Evolutionary conservation across 2,329 filamentous ascomycete genomes (phyloP), one percentile per base, ranked within the genome.

Genomic region (Blastomyces percursus): DNA sequence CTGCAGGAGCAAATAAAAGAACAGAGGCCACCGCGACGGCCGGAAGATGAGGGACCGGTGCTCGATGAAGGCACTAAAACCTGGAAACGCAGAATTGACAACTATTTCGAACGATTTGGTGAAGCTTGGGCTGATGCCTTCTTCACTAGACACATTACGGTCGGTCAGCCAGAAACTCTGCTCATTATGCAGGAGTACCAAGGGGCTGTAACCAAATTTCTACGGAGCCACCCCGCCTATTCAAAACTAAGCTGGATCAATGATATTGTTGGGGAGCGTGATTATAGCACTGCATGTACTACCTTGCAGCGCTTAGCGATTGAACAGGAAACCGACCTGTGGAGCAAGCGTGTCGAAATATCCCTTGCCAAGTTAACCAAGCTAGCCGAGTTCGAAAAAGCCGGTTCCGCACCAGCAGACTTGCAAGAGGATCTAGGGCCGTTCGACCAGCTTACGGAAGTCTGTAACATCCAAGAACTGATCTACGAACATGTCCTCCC

Each of bases 201-300:
- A 67, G 77, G 83, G 59, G 87, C 86, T 69, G 83, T 96, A 62
- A 96, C 91, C 0, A 81, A 81, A 60, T 99, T 91, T 69, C 80
- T 99, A 57, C 85, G 89, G 51, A 86, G 84, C 62, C 84, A 86
- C 66, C 83, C 86, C 0, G 82, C 86, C 65, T 85, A 91, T 65
- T 86, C 87, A 35, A 90, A 90, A 69, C 81, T 99, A 54, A 86
- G 87, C 58, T 99, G 94, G 94, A 96, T 99, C 77, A 95, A 99
- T 72, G 92, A 97, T 71, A 82, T 97, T 8, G 81, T 86, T 64
- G 82, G 84, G 30, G 89, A 94, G 71, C 81, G 86, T 63, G 86
- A 96, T 69, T 91, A 91, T 66, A 79, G 84, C 14, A 82, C 84
- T 62, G 92, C 93, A 12, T 86, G 88, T 5, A 78, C 84, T 51